These are phyloP conservation scores for Massariosphaeria phaeospora DNA, from an alignment of 495 filamentous ascomycete genomes.

Conservation along the genomic window DNA sequence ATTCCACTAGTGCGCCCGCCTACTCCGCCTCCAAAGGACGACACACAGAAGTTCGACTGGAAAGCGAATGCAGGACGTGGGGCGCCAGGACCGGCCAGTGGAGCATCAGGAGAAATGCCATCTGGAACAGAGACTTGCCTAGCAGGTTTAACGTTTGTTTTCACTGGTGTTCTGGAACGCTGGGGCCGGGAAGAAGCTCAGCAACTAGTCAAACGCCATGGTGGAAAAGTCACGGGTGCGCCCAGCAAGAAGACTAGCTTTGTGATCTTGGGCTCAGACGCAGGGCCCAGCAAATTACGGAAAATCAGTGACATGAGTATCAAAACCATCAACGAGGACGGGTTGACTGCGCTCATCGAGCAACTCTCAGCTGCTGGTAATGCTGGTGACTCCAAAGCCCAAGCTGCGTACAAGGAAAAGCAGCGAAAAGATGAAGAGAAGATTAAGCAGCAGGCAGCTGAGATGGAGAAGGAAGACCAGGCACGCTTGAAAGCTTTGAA, in stretches of 20 bases:
- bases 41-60: conserved; percentile 68
- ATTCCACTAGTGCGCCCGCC: conserved; percentile 78
- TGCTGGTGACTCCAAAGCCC: conserved; percentile 65
- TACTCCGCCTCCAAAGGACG: conserved; percentile 62
- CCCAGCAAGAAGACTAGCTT: conserved; percentile 91
- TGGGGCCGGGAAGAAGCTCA: conserved; percentile 83
- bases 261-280: conserved; percentile 85
- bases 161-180: conserved; percentile 78
- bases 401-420: conserved; percentile 75
- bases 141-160: conserved; percentile 92
- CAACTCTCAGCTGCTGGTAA: conserved; percentile 81
- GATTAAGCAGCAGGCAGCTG: conserved; percentile 65
- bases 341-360: conserved; percentile 81
- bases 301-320: conserved; percentile 72
- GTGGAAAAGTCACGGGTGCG: conserved; percentile 78
- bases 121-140: conserved; percentile 84
- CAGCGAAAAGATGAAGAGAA: conserved; percentile 69
- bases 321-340: conserved; percentile 91
- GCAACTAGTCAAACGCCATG: conserved; percentile 82
- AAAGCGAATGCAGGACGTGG: conserved; percentile 36
- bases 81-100: conserved; percentile 48
- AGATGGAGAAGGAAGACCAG: conserved; percentile 65
- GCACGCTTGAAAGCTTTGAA: conserved; percentile 4
- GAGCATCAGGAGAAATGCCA: conserved; percentile 67
- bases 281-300: conserved; percentile 87